phyloP scores from a whole-genome alignment of 2,329 filamentous ascomycete species.

The Claviceps africana region DNA sequence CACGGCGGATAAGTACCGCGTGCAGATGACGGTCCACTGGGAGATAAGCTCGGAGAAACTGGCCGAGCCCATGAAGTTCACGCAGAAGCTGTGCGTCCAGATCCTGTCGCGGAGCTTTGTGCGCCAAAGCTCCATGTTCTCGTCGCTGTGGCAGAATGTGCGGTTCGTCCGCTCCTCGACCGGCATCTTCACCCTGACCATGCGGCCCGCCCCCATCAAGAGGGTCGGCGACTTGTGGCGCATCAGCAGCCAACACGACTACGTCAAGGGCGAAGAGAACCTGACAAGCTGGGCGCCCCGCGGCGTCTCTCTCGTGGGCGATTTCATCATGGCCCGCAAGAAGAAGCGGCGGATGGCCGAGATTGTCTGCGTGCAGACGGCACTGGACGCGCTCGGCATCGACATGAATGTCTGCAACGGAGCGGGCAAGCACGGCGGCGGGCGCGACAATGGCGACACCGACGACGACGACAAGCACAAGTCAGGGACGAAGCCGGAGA shows the following conservation, averaged over 20 bases:
- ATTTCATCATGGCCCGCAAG: constrained; percentile 65
- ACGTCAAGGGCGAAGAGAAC: constrained; percentile 89
- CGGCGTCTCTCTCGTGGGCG: constrained; percentile 78
- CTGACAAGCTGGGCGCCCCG: constrained; percentile 75
- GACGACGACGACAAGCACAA: constrained; percentile 15
- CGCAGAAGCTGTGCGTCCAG: constrained; percentile 66
- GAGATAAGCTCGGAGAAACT: constrained; percentile 72
- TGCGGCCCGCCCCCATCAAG: constrained; percentile 82
- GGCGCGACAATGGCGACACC: background rate
- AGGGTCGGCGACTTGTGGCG: constrained; percentile 88
- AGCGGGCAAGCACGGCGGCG: constrained; percentile 19
- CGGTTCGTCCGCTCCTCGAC: constrained; percentile 79
- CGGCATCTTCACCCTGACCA: constrained; percentile 70
- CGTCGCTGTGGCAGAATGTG: constrained; percentile 71
- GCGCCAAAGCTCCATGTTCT: constrained; percentile 74
- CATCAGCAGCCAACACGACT: constrained; percentile 88
- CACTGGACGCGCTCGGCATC: constrained; percentile 45
- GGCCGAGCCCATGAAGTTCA: constrained; percentile 78
- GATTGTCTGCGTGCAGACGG: constrained; percentile 59
- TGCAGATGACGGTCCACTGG: constrained; percentile 80
- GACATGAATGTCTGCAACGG: constrained; percentile 23
- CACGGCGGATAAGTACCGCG: constrained; percentile 81
- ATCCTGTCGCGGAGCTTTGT: constrained; percentile 74
- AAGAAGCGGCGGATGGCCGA: constrained; percentile 63
- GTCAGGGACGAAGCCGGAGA: constrained; percentile 20